Percentiles rank a stretch among this genome's conserved stretches.
These are phyloP conservation scores for Phragmites australis DNA, from an alignment of 176 grass and related monocot genomes.

Conservation along the genomic window DNA sequence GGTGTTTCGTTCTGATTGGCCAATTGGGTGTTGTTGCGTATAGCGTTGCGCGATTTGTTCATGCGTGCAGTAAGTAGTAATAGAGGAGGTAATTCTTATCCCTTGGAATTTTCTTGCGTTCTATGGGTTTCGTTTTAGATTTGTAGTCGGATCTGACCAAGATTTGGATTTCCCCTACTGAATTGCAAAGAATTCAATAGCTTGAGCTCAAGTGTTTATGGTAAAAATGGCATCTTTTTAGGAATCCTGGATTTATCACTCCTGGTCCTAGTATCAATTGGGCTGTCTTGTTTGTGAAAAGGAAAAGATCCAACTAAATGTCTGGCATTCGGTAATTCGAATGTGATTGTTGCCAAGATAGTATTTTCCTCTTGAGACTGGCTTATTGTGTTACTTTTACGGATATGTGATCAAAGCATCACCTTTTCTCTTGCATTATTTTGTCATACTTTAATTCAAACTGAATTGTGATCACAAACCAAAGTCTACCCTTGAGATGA, in stretches of 20 bases:
- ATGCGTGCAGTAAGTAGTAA: no score
- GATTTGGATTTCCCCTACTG: not conserved
- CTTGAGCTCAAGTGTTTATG: not conserved
- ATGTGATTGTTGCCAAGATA: no score
- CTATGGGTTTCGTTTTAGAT: not conserved
- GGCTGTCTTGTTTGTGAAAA: no score
- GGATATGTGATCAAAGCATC: no score
- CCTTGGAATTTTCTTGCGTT: not conserved
- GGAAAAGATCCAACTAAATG: no score
- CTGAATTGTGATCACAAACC: slow-evolving; percentile 30
- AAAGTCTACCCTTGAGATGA: slow-evolving; percentile 10
- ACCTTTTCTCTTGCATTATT: not conserved
- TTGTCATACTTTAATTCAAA: slow-evolving; percentile 9
- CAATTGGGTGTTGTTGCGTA: no score
- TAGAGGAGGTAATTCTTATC: slow-evolving; percentile 36
- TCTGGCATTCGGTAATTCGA: not conserved
- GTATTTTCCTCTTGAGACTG: no score
- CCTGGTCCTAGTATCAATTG: not conserved
- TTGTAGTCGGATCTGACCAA: not conserved
- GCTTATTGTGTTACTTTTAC: no score
- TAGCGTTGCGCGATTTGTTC: no score
- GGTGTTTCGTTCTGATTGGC: no score
- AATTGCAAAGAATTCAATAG: not conserved
- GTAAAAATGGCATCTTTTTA: not conserved
- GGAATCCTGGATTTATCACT: not conserved